A percentile compares a stretch with the other conserved stretches of the same genome.
These are phyloP conservation scores for Oryza meridionalis DNA, from an alignment of 176 grass and related monocot genomes.

Conservation along the genomic window DNA sequence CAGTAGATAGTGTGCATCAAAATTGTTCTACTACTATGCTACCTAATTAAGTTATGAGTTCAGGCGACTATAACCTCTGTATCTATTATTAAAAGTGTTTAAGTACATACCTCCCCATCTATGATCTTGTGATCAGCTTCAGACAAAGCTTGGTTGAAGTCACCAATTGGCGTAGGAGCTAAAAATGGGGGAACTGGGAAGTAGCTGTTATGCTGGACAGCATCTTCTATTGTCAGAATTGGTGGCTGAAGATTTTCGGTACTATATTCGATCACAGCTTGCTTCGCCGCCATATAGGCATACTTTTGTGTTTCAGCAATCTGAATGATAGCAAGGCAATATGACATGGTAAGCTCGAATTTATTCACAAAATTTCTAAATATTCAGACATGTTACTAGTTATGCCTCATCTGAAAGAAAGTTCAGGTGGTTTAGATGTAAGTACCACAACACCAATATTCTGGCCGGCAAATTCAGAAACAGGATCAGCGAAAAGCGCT, in stretches of 20 bases:
- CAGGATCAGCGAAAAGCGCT: constrained; percentile 60
- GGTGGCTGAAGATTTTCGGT: constrained; percentile 73
- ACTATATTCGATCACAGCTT: constrained; percentile 65
- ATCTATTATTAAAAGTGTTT: too few species aligned
- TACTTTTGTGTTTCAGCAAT: constrained; percentile 83
- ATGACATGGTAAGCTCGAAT: not conserved
- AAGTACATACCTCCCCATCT: constrained; percentile 56
- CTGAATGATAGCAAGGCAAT: constrained; percentile 43
- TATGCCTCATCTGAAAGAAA: not conserved
- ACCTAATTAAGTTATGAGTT: too few species aligned
- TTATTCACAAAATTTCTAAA: not conserved
- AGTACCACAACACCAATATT: constrained; percentile 80
- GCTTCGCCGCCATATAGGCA: constrained; percentile 77
- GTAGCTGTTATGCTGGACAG: constrained; percentile 64
- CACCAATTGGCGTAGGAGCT: constrained; percentile 58
- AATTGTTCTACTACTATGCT: too few species aligned
- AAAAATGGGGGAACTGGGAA: constrained; percentile 50
- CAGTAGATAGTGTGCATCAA: not conserved
- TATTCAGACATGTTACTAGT: not conserved
- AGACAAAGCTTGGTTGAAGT: constrained; percentile 75
- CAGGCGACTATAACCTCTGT: too few species aligned
- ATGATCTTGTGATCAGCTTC: constrained; percentile 90
- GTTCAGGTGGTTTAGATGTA: constrained; percentile 21
- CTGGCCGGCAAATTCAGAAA: constrained; percentile 78
- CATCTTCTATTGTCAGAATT: constrained; percentile 81